These are phyloP conservation scores for Phytophthora pisi DNA, from an alignment of 352 stramenopile species.

Conservation along the genomic window DNA sequence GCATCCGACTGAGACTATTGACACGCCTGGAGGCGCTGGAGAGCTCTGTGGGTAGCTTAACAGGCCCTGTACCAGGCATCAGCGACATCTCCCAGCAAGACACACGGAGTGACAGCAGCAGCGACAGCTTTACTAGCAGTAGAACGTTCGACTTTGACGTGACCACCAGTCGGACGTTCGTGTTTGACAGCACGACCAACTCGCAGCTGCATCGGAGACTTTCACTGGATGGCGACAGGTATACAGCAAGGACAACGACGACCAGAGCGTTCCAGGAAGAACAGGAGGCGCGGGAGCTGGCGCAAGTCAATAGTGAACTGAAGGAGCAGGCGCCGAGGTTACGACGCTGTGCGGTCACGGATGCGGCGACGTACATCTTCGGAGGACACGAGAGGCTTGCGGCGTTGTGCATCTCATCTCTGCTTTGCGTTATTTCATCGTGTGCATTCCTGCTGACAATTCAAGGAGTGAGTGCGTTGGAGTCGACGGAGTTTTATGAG, in stretches of 20 bases:
- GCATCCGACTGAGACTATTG: slow-evolving; percentile 66
- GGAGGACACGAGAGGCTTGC: slow-evolving; percentile 53
- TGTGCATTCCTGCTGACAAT: slow-evolving; percentile 39
- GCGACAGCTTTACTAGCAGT: slow-evolving; percentile 21
- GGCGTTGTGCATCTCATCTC: slow-evolving; percentile 37
- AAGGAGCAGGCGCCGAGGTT: slow-evolving; percentile 30
- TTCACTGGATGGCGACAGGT: slow-evolving; percentile 14
- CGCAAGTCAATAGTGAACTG: slow-evolving; percentile 36
- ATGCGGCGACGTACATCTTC: slow-evolving; percentile 29
- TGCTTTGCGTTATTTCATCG: slow-evolving; percentile 40
- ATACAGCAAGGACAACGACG: slow-evolving; percentile 8
- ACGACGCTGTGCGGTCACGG: slow-evolving; percentile 34
- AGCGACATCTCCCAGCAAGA: slow-evolving; percentile 17
- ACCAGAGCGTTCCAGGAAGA: slow-evolving; percentile 33
- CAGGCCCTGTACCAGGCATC: not conserved
- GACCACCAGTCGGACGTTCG: slow-evolving; percentile 22
- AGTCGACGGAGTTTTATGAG: slow-evolving; percentile 56
- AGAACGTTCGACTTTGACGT: slow-evolving; percentile 19
- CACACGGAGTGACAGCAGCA: slow-evolving; percentile 25
- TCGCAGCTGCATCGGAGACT: slow-evolving; percentile 24
- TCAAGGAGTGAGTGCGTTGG: slow-evolving; percentile 39
- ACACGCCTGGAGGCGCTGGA: slow-evolving; percentile 38
- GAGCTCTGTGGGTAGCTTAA: slow-evolving; percentile 10
- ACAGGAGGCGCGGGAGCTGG: slow-evolving; percentile 33
- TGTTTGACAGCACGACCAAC: slow-evolving; percentile 20